These are phyloP conservation scores for Mycena chlorophos DNA, from an alignment of 768 basidiomycete genomes.

Conservation along the genomic window DNA sequence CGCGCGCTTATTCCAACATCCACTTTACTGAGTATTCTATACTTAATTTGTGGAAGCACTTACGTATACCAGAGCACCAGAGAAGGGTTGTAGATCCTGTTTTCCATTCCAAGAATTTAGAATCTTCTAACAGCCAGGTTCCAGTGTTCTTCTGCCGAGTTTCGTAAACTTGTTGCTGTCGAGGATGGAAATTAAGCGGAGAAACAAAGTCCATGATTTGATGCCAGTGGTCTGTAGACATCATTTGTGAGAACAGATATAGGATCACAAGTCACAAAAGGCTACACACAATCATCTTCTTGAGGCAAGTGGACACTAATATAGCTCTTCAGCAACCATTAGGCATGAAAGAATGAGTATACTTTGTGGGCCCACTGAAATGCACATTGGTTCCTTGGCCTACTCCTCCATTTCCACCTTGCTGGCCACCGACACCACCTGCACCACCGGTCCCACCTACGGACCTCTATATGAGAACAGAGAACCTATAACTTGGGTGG, in stretches of 20 bases:
- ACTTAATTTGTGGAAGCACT: neutral
- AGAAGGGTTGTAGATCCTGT: neutral
- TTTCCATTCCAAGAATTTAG: neutral
- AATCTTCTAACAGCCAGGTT: neutral
- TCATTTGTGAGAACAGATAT: neutral
- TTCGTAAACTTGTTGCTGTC: neutral
- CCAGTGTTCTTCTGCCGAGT: neutral
- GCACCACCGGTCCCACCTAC: neutral
- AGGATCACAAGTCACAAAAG: neutral
- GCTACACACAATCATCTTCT: neutral
- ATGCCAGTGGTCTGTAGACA: too few species aligned
- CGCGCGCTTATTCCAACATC: neutral
- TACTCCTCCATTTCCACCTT: neutral
- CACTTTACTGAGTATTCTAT: neutral
- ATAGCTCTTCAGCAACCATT: neutral
- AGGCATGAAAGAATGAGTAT: neutral
- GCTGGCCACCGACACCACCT: neutral
- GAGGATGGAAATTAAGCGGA: neutral
- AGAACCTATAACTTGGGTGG: too few species aligned
- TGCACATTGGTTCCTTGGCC: neutral
- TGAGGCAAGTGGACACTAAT: neutral
- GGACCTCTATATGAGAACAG: too few species aligned
- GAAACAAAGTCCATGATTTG: neutral
- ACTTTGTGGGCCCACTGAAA: neutral
- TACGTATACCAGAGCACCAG: neutral